Conservation (phyloP, 805 yeast genomes). For the Suhomyces vadensis region DNA sequence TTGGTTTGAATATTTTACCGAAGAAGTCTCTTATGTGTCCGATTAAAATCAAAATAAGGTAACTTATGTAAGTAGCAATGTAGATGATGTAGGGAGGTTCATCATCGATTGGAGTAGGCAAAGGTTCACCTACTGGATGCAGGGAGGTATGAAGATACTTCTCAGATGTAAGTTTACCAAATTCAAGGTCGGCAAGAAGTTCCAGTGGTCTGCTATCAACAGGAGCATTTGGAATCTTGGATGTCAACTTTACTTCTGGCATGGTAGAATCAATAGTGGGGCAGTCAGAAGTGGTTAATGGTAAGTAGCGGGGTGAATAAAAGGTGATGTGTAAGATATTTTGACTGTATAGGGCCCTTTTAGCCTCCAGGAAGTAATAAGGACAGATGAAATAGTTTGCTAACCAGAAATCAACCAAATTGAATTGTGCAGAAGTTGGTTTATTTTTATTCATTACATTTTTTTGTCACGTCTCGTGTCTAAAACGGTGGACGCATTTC, state of each 20-base stretch:
- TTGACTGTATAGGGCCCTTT: background rate
- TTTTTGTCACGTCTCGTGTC: constrained; percentile 1
- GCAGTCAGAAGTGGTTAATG: background rate
- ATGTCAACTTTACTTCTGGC: constrained; percentile 5
- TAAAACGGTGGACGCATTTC: background rate
- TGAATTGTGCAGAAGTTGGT: background rate
- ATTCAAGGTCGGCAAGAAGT: constrained; percentile 58
- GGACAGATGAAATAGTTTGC: background rate
- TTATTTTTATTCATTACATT: constrained; percentile 1
- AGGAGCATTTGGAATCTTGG: constrained; percentile 41
- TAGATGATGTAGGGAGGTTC: constrained; percentile 85
- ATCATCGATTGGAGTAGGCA: constrained; percentile 67
- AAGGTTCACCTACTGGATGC: constrained; percentile 56
- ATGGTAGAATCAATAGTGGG: background rate
- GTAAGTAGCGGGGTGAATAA: background rate
- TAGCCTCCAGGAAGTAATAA: background rate
- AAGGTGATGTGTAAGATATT: background rate
- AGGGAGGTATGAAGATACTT: constrained; percentile 64
- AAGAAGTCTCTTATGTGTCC: constrained; percentile 92
- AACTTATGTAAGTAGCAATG: constrained; percentile 81
- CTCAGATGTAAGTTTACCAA: constrained; percentile 66
- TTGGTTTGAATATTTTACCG: constrained; percentile 71
- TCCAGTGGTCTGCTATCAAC: constrained; percentile 33
- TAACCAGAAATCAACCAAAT: constrained; percentile 1
- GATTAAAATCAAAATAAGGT: constrained; percentile 76